These are phyloP conservation scores for Phlebiopsis gigantea DNA, from an alignment of 768 basidiomycete genomes.

Conservation along the genomic window DNA sequence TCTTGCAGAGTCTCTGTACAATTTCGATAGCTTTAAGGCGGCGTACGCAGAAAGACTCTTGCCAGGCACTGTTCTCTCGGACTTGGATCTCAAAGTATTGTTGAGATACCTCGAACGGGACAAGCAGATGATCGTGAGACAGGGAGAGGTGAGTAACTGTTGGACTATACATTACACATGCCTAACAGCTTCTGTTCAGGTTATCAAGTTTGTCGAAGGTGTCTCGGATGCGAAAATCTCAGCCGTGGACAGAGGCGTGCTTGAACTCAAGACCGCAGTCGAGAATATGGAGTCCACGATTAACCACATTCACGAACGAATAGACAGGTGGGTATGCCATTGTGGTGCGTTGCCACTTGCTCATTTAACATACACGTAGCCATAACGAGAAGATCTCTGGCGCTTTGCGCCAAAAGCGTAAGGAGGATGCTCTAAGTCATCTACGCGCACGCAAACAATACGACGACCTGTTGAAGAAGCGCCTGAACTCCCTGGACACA, in stretches of 20 bases:
- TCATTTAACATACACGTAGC: constrained; percentile 33
- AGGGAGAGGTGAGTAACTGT: constrained; percentile 52
- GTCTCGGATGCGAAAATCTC: constrained; percentile 49
- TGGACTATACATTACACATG: not conserved
- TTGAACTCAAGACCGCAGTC: constrained; percentile 75
- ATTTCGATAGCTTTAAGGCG: constrained; percentile 50
- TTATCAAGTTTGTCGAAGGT: constrained; percentile 72
- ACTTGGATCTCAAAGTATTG: constrained; percentile 62
- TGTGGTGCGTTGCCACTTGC: not conserved
- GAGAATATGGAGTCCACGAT: constrained; percentile 64
- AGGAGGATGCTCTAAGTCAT: constrained; percentile 66
- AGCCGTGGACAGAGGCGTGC: constrained; percentile 74
- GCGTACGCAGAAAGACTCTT: constrained; percentile 46
- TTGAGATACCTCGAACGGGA: constrained; percentile 80
- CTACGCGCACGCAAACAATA: constrained; percentile 79
- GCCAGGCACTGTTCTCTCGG: constrained; percentile 43
- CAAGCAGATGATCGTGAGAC: constrained; percentile 51
- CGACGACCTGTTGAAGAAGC: constrained; percentile 71
- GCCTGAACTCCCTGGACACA: constrained; percentile 66
- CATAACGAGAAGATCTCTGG: constrained; percentile 59
- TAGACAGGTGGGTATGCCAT: constrained; percentile 53
- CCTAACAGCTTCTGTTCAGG: constrained; percentile 32
- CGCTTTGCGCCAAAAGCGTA: constrained; percentile 66
- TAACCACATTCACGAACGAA: constrained; percentile 59
- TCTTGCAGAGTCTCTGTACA: constrained; percentile 59